Evolutionary conservation across 768 basidiomycete species (phyloP).

Genomic region (Calvatia gigantea): DNA sequence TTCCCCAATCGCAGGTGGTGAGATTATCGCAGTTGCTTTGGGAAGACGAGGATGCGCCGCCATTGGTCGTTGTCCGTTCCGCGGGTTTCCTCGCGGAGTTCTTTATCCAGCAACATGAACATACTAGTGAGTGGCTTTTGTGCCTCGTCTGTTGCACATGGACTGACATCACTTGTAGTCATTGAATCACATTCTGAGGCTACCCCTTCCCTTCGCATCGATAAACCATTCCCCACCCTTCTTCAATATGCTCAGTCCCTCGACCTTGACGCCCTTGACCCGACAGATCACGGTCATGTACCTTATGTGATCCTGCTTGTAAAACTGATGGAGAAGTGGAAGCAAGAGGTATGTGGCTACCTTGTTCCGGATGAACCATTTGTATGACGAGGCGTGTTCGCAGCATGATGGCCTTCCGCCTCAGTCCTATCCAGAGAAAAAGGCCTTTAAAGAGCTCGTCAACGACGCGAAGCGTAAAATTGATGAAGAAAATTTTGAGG

Average conservation of each 20-base stretch:
- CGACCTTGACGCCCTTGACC: slow-evolving; percentile 78
- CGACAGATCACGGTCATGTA: slow-evolving; percentile 85
- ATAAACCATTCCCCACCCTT: slow-evolving; percentile 83
- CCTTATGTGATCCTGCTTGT: slow-evolving; percentile 91
- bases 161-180: slow-evolving; percentile 41
- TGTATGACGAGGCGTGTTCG: not conserved
- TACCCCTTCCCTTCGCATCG: slow-evolving; percentile 74
- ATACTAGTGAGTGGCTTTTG: slow-evolving; percentile 55
- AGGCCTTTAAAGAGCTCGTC: slow-evolving; percentile 71
- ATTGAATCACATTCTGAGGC: slow-evolving; percentile 86
- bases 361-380: not conserved
- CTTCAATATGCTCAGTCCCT: slow-evolving; percentile 67
- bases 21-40: slow-evolving; percentile 67
- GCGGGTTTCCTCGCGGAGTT: slow-evolving; percentile 91
- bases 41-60: slow-evolving; percentile 52
- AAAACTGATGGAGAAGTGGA: slow-evolving; percentile 81
- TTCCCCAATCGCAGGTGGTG: slow-evolving; percentile 51
- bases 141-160: not conserved
- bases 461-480: slow-evolving; percentile 61
- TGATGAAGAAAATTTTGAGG: slow-evolving; percentile 98
- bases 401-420: slow-evolving; percentile 70
- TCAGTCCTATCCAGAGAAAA: slow-evolving; percentile 59
- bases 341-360: slow-evolving; percentile 49
- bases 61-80: slow-evolving; percentile 76
- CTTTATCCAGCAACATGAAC: slow-evolving; percentile 85